Conservation (phyloP, 1,284 basidiomycete species). For the Rhodotorula sp. region DNA sequence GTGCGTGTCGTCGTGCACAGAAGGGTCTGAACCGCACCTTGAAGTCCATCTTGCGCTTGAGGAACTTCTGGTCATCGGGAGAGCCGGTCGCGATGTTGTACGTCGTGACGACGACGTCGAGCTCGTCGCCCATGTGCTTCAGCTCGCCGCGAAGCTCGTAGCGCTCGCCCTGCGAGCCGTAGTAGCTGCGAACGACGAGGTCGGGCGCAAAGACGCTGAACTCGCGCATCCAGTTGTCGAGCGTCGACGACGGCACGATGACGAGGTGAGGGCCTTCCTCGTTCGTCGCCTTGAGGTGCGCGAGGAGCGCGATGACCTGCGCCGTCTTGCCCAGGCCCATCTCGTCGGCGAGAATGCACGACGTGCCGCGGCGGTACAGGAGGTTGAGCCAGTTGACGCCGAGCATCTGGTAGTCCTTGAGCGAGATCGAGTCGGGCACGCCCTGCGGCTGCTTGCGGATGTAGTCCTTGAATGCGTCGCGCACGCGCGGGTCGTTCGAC, state of each 20-base stretch:
- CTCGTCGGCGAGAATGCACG: constrained; percentile 96
- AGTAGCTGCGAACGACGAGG: constrained; percentile 88
- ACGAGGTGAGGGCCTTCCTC: constrained; percentile 84
- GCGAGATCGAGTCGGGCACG: constrained; percentile 67
- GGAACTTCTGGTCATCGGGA: constrained; percentile 84
- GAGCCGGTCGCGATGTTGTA: constrained; percentile 92
- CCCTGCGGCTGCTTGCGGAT: constrained; percentile 73
- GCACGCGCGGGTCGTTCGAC: constrained; percentile 31
- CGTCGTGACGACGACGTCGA: constrained; percentile 94
- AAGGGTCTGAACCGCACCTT: constrained; percentile 60
- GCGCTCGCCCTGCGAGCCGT: constrained; percentile 89
- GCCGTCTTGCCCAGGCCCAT: constrained; percentile 99
- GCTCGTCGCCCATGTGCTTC: constrained; percentile 59
- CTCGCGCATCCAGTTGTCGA: constrained; percentile 98
- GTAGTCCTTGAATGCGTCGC: constrained; percentile 54
- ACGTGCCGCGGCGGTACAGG: constrained; percentile 75
- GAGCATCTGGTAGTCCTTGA: constrained; percentile 96
- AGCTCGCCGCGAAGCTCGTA: constrained; percentile 69
- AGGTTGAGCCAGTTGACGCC: constrained; percentile 98
- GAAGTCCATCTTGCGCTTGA: constrained; percentile 81
- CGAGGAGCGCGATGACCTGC: constrained; percentile 96
- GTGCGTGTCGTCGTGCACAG: background rate
- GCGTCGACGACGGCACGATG: constrained; percentile 91
- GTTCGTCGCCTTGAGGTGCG: constrained; percentile 77
- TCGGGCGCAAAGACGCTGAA: constrained; percentile 84